Evolutionary conservation across 768 basidiomycete species (phyloP).

Genomic region (Leccinum sublutescens): DNA sequence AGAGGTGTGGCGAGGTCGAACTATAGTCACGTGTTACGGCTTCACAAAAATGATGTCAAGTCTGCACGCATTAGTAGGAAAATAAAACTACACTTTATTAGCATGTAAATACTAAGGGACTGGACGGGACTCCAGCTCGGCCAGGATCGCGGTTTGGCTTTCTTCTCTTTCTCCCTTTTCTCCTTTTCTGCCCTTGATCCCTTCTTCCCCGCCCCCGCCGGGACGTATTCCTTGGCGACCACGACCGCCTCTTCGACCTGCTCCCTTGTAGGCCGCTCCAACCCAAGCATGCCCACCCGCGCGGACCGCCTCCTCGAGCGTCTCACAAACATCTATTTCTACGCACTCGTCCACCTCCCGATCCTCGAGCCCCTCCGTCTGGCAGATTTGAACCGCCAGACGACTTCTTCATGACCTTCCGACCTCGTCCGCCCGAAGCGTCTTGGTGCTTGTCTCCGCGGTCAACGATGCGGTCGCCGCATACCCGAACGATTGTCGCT

Average conservation of each 20-base stretch:
- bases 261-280: slow-evolving; percentile 53
- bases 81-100: too few relatives aligned
- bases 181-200: background rate
- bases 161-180: slow-evolving; percentile 22
- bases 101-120: slow-evolving; percentile 20
- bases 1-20: too few relatives aligned
- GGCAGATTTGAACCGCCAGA: slow-evolving; percentile 73
- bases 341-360: slow-evolving; percentile 67
- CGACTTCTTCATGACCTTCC: slow-evolving; percentile 74
- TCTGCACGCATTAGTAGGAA: too few relatives aligned
- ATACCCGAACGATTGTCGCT: slow-evolving; percentile 68
- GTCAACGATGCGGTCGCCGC: slow-evolving; percentile 65
- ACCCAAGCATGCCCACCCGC: slow-evolving; percentile 56
- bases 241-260: slow-evolving; percentile 47
- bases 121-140: slow-evolving; percentile 61
- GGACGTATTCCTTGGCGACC: slow-evolving; percentile 42
- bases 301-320: slow-evolving; percentile 54
- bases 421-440: slow-evolving; percentile 57
- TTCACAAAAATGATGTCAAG: too few relatives aligned
- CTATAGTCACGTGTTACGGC: too few relatives aligned
- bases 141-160: slow-evolving; percentile 43
- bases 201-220: slow-evolving; percentile 21
- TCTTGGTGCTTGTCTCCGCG: slow-evolving; percentile 87
- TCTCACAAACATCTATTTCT: slow-evolving; percentile 61
- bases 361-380: slow-evolving; percentile 58